Evolutionary conservation across 257 asterid species (phyloP).

Genomic region (Prunella vulgaris): DNA sequence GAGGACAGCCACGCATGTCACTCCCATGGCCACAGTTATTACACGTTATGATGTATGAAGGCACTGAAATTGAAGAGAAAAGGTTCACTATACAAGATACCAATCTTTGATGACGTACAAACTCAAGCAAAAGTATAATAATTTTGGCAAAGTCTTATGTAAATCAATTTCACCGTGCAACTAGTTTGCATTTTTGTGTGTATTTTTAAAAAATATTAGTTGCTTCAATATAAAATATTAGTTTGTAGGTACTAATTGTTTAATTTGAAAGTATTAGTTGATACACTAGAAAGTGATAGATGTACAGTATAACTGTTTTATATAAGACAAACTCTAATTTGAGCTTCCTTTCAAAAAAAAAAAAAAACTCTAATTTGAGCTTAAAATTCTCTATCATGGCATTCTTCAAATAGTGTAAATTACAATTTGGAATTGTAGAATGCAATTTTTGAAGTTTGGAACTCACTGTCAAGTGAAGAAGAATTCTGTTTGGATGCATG

Average conservation of each 20-base stretch:
- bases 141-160: background rate
- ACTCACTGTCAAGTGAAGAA: conserved; percentile 79
- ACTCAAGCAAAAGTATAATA: background rate
- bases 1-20: conserved; percentile 96
- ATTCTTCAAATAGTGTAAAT: background rate
- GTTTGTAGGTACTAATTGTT: too few species aligned
- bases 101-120: background rate
- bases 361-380: background rate
- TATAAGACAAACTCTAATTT: background rate
- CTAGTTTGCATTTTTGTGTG: too few species aligned
- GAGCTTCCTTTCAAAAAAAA: too few species aligned
- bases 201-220: too few species aligned
- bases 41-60: conserved; percentile 71
- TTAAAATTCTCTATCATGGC: background rate
- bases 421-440: background rate
- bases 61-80: conserved; percentile 56
- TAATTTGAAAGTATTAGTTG: too few species aligned
- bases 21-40: conserved; percentile 97
- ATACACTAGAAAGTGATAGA: too few species aligned
- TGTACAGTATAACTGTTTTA: background rate
- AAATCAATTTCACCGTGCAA: too few species aligned
- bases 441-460: conserved; percentile 26
- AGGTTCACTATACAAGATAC: conserved; percentile 13
- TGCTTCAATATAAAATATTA: too few species aligned
- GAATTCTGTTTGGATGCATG: conserved; percentile 93